Percentiles rank a stretch among this genome's conserved stretches.
These are phyloP conservation scores for Sporobolomyces phaffii DNA, from an alignment of 768 basidiomycete species.

Conservation along the genomic window DNA sequence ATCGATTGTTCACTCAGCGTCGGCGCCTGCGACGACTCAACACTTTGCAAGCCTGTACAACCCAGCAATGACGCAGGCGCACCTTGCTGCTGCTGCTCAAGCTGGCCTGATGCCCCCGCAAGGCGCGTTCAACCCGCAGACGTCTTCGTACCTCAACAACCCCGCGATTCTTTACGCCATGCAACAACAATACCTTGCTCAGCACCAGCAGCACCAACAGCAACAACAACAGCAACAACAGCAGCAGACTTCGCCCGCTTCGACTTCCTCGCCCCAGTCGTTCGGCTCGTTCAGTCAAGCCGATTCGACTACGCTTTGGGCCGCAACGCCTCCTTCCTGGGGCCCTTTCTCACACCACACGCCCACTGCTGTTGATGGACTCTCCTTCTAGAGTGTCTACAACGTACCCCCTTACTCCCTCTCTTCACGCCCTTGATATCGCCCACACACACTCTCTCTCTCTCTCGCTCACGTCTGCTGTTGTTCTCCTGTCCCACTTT, in stretches of 20 bases:
- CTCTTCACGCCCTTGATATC: no score
- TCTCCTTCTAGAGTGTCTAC: conserved; percentile 16
- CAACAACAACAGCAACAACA: conserved; percentile 5
- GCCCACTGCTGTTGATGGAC: conserved; percentile 2
- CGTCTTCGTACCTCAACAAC: conserved; percentile 15
- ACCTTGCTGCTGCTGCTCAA: neutral
- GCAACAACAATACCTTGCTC: conserved; percentile 11
- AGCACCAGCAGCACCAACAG: conserved; percentile 24
- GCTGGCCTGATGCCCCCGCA: neutral
- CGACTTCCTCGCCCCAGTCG: neutral
- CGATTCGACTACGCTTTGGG: neutral
- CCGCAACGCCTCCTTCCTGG: neutral
- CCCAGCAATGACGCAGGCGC: neutral
- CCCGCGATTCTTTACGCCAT: conserved; percentile 18
- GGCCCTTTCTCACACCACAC: neutral
- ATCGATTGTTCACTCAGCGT: neutral
- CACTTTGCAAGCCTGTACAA: neutral
- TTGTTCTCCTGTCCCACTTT: neutral
- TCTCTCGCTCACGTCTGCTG: no score
- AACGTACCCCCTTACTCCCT: no score
- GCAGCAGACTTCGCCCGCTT: neutral
- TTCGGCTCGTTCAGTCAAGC: neutral
- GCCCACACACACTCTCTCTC: no score
- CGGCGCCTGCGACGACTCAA: neutral
- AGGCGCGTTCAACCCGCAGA: neutral